A percentile compares a stretch with the other conserved stretches of the same genome.
Evolutionary conservation across 225 moss, liverwort and hornwort species (phyloP).

Genomic region (Pseudisothecium myosuroides): DNA sequence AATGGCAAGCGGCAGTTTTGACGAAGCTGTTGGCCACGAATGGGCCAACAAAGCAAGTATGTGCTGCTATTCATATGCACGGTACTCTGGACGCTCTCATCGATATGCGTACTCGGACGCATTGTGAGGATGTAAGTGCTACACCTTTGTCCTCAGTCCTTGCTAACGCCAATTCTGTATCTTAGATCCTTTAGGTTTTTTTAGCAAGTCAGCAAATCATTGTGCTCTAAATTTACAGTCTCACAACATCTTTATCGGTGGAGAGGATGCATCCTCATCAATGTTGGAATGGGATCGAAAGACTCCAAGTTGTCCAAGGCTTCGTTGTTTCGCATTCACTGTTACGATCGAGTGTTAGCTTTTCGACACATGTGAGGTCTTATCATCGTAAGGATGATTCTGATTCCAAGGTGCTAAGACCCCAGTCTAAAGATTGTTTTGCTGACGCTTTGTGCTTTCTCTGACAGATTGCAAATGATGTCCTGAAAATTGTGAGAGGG

Average conservation of each 20-base stretch:
- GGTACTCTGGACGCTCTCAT: background rate
- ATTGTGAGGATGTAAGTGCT: background rate
- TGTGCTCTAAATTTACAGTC: background rate
- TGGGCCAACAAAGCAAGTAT: constrained; percentile 21
- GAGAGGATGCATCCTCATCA: background rate
- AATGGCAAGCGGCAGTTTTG: constrained; percentile 14
- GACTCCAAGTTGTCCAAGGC: background rate
- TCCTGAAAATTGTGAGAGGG: background rate
- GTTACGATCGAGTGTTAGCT: background rate
- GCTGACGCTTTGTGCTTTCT: background rate
- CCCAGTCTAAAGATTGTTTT: background rate
- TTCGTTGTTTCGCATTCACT: background rate
- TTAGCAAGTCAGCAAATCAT: background rate
- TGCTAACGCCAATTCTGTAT: background rate
- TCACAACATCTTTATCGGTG: background rate
- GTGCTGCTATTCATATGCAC: background rate
- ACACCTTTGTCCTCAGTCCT: background rate
- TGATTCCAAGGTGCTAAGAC: background rate
- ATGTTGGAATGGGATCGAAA: background rate
- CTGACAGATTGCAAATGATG: constrained; percentile 2
- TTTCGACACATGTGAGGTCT: background rate
- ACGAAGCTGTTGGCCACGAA: background rate
- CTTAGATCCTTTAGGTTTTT: background rate
- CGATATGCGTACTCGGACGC: background rate
- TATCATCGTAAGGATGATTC: background rate